Percentiles rank a stretch among this genome's conserved stretches.
Conservation (phyloP, 2,329 filamentous ascomycete genomes). For the Talaromyces amestolkiae region DNA sequence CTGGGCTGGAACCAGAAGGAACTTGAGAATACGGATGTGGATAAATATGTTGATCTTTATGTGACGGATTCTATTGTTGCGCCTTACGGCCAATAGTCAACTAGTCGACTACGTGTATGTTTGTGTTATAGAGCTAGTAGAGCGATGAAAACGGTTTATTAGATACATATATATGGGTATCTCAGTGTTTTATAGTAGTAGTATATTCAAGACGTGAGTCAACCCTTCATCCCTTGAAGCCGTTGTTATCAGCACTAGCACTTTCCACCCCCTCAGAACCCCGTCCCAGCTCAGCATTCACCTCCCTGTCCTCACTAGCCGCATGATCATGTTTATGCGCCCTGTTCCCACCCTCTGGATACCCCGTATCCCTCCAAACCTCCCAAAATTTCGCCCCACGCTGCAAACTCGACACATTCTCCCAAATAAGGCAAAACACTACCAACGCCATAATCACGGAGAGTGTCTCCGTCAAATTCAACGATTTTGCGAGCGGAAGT, state of each 20-base stretch:
- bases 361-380: conserved; percentile 29
- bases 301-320: neutral
- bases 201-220: neutral
- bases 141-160: neutral
- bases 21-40: conserved; percentile 77
- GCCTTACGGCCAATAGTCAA: conserved; percentile 11
- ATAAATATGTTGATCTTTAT: conserved; percentile 90
- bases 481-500: conserved; percentile 33
- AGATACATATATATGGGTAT: neutral
- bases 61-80: conserved; percentile 53
- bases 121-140: neutral
- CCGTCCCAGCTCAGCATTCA: neutral
- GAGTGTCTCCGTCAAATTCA: conserved; percentile 40
- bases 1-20: conserved; percentile 71
- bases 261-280: neutral
- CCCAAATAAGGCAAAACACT: conserved; percentile 46
- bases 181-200: neutral
- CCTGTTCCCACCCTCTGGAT: conserved; percentile 24
- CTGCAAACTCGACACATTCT: conserved; percentile 38
- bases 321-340: neutral
- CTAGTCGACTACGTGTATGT: neutral
- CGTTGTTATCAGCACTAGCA: neutral
- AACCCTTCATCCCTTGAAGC: neutral
- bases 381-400: conserved; percentile 29
- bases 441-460: conserved; percentile 46